These are phyloP conservation scores for Conticribra weissflogii DNA, from an alignment of 108 stramenopile species.

Conservation along the genomic window DNA sequence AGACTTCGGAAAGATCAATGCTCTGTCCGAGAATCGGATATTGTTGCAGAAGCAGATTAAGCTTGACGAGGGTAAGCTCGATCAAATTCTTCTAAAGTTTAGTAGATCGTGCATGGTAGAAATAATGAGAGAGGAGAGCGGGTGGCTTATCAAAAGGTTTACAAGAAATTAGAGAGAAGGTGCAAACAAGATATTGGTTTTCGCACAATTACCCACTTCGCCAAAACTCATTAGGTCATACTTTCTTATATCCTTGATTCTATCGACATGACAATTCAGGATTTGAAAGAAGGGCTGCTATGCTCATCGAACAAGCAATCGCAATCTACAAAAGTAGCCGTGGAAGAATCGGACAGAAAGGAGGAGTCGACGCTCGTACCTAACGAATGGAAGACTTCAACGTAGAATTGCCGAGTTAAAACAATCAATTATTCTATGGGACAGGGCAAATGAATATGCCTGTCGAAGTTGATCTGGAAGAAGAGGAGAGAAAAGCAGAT, in stretches of 20 bases:
- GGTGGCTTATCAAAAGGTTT: constrained; percentile 84
- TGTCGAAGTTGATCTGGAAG: constrained; percentile 24
- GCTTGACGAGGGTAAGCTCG: constrained; percentile 85
- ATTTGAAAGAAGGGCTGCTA: constrained; percentile 86
- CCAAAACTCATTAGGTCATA: neutral
- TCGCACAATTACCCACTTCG: neutral
- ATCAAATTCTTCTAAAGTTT: constrained; percentile 87
- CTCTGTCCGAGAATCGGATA: constrained; percentile 57
- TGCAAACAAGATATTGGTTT: constrained; percentile 6
- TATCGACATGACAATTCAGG: constrained; percentile 16
- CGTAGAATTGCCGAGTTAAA: constrained; percentile 36
- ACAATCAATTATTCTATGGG: constrained; percentile 30
- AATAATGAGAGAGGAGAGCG: constrained; percentile 83
- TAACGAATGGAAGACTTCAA: constrained; percentile 74
- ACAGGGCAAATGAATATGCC: constrained; percentile 30
- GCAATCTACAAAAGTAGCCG: constrained; percentile 83
- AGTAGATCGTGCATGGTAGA: constrained; percentile 75
- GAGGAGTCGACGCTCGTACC: constrained; percentile 80
- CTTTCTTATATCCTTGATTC: neutral
- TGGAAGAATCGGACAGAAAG: constrained; percentile 77
- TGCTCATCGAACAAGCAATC: constrained; percentile 84
- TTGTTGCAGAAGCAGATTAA: constrained; percentile 81
- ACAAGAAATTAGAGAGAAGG: constrained; percentile 80
- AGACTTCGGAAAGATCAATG: constrained; percentile 84
- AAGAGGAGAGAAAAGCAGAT: constrained; percentile 39